A percentile compares a stretch with the other conserved stretches of the same genome.
phyloP scores from a whole-genome alignment of 2,329 filamentous ascomycete species.

The Pestalotiopsis sp. region DNA sequence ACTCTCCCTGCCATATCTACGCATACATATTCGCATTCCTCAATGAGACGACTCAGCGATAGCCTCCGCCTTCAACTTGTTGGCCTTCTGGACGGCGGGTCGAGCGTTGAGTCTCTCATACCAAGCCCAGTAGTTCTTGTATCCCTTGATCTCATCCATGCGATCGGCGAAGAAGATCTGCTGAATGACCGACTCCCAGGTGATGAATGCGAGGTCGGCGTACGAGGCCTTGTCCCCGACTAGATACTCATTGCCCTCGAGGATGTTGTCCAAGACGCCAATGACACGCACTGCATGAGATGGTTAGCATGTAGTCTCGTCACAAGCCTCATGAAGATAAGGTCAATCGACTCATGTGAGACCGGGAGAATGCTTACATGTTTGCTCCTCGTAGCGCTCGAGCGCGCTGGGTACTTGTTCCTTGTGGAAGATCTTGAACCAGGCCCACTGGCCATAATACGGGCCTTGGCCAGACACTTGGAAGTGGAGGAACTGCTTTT shows the following conservation, averaged over 20 bases:
- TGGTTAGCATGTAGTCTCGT: background rate
- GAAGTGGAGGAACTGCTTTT: conserved; percentile 45
- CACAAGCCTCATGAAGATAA: background rate
- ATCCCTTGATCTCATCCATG: conserved; percentile 24
- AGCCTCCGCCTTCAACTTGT: conserved; percentile 7
- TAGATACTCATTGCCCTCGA: conserved; percentile 37
- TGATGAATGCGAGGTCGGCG: conserved; percentile 35
- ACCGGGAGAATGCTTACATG: background rate
- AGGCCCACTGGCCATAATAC: conserved; percentile 41
- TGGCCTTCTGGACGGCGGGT: conserved; percentile 29
- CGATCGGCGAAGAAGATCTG: background rate
- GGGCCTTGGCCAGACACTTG: conserved; percentile 46
- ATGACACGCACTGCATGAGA: conserved; percentile 16
- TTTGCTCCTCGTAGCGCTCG: conserved; percentile 29
- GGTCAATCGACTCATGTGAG: background rate
- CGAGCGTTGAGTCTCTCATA: conserved; percentile 33
- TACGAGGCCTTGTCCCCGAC: conserved; percentile 37
- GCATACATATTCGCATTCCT: background rate
- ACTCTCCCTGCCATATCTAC: background rate
- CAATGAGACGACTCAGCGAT: background rate
- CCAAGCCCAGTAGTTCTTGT: conserved; percentile 38
- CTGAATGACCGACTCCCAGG: conserved; percentile 24
- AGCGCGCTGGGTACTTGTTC: conserved; percentile 31
- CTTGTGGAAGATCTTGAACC: conserved; percentile 32
- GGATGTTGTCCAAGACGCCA: conserved; percentile 33